phyloP scores from a whole-genome alignment of 2,329 filamentous ascomycete genomes.

The Thielaviopsis punctulata region DNA sequence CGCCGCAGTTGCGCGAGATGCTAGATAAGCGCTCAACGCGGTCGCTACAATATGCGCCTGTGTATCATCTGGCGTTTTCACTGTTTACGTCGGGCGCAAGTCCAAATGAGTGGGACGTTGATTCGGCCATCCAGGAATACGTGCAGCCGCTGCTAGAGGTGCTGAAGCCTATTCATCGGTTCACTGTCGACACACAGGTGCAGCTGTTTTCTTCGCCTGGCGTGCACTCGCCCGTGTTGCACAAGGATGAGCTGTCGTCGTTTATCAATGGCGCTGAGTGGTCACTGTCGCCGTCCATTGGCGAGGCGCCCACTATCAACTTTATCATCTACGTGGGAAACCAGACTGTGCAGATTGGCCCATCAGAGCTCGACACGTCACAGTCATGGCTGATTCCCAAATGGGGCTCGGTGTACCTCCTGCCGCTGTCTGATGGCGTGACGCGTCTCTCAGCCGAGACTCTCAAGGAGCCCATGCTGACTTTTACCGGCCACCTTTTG shows the following conservation, averaged over 20 bases:
- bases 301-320: constrained; percentile 82
- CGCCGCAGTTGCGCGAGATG: constrained; percentile 35
- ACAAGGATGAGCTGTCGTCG: constrained; percentile 73
- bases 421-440: constrained; percentile 28
- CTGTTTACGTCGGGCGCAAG: constrained; percentile 65
- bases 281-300: constrained; percentile 89
- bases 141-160: constrained; percentile 67
- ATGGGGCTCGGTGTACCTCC: constrained; percentile 61
- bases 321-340: constrained; percentile 84
- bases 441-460: constrained; percentile 43
- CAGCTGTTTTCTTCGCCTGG: constrained; percentile 72
- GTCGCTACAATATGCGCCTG: constrained; percentile 79
- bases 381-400: constrained; percentile 83
- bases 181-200: constrained; percentile 90
- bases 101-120: constrained; percentile 84
- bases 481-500: constrained; percentile 78
- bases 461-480: constrained; percentile 66
- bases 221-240: constrained; percentile 47
- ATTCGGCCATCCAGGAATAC: constrained; percentile 62
- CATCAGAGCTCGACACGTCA: constrained; percentile 23
- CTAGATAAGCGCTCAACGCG: constrained; percentile 58
- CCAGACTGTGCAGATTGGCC: constrained; percentile 43
- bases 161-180: constrained; percentile 73
- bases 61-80: constrained; percentile 91
- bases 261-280: constrained; percentile 98